Evolutionary conservation across 2,329 filamentous ascomycete genomes (phyloP), one percentile per base, ranked within the genome.

Genomic region (Fusarium nanum): DNA sequence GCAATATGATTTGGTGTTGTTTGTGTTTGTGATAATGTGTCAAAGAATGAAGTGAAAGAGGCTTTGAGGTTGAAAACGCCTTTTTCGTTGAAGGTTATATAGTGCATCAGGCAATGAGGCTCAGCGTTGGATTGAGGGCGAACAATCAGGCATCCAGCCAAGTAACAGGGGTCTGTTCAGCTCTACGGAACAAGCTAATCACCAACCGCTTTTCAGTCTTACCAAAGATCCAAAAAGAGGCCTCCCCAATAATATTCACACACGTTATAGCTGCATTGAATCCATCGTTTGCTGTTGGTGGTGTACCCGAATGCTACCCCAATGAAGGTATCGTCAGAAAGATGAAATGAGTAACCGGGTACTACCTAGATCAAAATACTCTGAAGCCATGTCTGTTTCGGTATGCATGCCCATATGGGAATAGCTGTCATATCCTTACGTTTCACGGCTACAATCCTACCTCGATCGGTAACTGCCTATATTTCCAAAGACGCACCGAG

Each of bases 161-260:
- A n/a, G 52, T 14, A 34, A 20, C 60, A 64, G 45, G 61, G 61
- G 52, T 64, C 6, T 41, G 22, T 46, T 64, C 50, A 58, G 60
- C 61, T 44, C 10, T 6, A 16, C 13, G 1, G 2, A 50, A 27
- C 4, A 7, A 28, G 22, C 61, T 52, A 64, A 64, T 64, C n/a
- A 56, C 16, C 16, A 3, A 18, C n/a, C 20, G 16, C 8, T 16
- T n/a, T 13, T 14, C 16, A 23, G 23, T 57, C n/a, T 7, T 6
- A 50, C 60, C 12, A 16, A 64, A 58, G 45, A 46, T 30, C 52
- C 52, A 52, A 52, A 56, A 52, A 22, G 60, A 64, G 60, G 60
- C 60, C 52, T 59, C 60, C 13, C 60, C 61, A 59, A 52, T 64
- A 7, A 20, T 9, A 25, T 8, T 10, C 16, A 14, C 25, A 46